phyloP scores from a whole-genome alignment of 1,139 yeast species.

The Geotrichum australiense region DNA sequence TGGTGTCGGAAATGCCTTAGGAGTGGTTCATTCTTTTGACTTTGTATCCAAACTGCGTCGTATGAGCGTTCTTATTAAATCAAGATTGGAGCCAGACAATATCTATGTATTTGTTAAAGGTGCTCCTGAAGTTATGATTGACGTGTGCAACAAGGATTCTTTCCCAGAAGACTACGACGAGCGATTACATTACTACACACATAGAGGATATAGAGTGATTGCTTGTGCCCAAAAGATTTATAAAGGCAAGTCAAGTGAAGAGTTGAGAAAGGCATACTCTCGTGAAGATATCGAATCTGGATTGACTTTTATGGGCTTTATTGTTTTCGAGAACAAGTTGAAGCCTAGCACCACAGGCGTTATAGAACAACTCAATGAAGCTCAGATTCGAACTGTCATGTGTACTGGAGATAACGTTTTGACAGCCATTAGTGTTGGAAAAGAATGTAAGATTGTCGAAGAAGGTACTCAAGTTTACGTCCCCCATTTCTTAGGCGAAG shows the following conservation, averaged over 20 bases:
- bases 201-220: slow-evolving; percentile 88
- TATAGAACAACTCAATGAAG: slow-evolving; percentile 50
- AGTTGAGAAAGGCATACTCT: slow-evolving; percentile 33
- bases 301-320: slow-evolving; percentile 75
- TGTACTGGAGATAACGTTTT: slow-evolving; percentile 96
- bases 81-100: slow-evolving; percentile 30
- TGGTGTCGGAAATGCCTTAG: slow-evolving; percentile 36
- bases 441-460: slow-evolving; percentile 65
- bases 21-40: slow-evolving; percentile 68
- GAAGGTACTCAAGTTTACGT: slow-evolving; percentile 49
- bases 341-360: slow-evolving; percentile 62
- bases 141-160: slow-evolving; percentile 61
- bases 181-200: slow-evolving; percentile 75
- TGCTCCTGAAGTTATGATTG: slow-evolving; percentile 93
- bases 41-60: slow-evolving; percentile 79
- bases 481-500: slow-evolving; percentile 44
- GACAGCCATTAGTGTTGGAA: slow-evolving; percentile 90
- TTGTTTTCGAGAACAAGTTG: slow-evolving; percentile 84
- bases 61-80: slow-evolving; percentile 73
- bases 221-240: slow-evolving; percentile 75
- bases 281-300: slow-evolving; percentile 64
- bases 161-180: slow-evolving; percentile 73
- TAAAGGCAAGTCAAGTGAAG: slow-evolving; percentile 39
- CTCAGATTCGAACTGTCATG: slow-evolving; percentile 80
- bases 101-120: slow-evolving; percentile 71